Base-by-base conservation (phyloP, 2,329 filamentous ascomycete genomes). In the Myrmaecium sp. region DNA sequence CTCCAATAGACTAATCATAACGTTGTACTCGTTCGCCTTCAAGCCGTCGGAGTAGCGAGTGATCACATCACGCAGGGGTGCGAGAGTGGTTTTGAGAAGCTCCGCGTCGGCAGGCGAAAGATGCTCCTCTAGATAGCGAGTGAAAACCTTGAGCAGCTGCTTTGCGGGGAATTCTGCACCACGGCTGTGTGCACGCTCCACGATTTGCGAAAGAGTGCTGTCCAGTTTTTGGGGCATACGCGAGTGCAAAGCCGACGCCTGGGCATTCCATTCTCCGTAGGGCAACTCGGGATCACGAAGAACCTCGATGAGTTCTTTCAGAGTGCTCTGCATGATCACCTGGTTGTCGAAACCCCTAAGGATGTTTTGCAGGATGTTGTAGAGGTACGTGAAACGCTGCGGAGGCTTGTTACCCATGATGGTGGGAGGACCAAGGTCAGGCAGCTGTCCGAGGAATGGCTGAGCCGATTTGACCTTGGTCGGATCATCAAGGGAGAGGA, bases 211-310 rank as follows among this genome's bases (percentile, higher is more conserved):
- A 38, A 98, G 75, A 36, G 70, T 73, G 13, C 71, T 54, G 41
- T 94, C 84, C 16, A 98, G 72, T 58, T 86, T 94, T 49, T 86
- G 76, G 0, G 89, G 89, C 79, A 95, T 98, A 42, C 89, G 79
- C 5, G 84, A 80, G 54, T 95, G 86, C n/a, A 98, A 69, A 13
- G 89, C 89, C 25, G 89, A 92, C 40, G 92, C 89, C 47, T 95
- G 83, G 5, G 86, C 79, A 36, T 78, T 83, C 81, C 86, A 98
- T 54, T 98, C 83, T 51, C 86, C 83, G 49, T 89, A 98, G 2
- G 89, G 89, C 35, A 98, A 67, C 43, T 94, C 84, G 2, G 78
- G 73, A 44, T 93, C 71, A 21, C 86, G 75, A 13, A 98, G 69
- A 7, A 98, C 84, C 33, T 82, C 71, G n/a, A 94, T 74, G 19